These are phyloP conservation scores for Emergomyces pasteurianus DNA, from an alignment of 2,329 filamentous ascomycete species.

Conservation along the genomic window DNA sequence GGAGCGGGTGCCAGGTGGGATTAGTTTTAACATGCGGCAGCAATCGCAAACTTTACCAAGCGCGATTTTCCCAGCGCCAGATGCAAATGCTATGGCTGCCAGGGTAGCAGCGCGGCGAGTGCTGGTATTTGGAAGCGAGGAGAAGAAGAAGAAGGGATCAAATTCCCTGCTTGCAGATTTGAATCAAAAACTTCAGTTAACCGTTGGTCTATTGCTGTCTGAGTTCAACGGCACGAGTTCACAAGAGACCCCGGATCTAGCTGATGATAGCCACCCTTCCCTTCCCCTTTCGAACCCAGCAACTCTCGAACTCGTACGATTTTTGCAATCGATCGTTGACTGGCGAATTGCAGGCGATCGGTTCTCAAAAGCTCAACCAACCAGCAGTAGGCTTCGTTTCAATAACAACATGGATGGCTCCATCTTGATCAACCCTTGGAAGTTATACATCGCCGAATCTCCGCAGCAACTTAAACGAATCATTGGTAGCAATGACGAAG, in stretches of 20 bases:
- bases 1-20: constrained; percentile 3
- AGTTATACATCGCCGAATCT: background rate
- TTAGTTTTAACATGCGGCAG: constrained; percentile 8
- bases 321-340: background rate
- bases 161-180: background rate
- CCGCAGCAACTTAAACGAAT: background rate
- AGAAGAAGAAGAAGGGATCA: background rate
- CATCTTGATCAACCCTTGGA: background rate
- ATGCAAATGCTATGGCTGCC: background rate
- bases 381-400: background rate
- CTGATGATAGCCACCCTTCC: background rate
- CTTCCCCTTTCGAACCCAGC: background rate
- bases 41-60: background rate
- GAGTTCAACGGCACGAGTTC: background rate
- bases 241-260: background rate
- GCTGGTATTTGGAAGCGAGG: background rate
- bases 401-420: background rate
- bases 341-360: background rate
- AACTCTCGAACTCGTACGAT: background rate
- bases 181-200: background rate
- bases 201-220: background rate
- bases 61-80: background rate
- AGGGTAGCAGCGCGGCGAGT: background rate
- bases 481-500: background rate
- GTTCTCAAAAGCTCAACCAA: background rate